Percentiles rank a stretch among this genome's conserved stretches.
Evolutionary conservation across 176 grass and related monocot species (phyloP).

Genomic region (Otatea glauca): DNA sequence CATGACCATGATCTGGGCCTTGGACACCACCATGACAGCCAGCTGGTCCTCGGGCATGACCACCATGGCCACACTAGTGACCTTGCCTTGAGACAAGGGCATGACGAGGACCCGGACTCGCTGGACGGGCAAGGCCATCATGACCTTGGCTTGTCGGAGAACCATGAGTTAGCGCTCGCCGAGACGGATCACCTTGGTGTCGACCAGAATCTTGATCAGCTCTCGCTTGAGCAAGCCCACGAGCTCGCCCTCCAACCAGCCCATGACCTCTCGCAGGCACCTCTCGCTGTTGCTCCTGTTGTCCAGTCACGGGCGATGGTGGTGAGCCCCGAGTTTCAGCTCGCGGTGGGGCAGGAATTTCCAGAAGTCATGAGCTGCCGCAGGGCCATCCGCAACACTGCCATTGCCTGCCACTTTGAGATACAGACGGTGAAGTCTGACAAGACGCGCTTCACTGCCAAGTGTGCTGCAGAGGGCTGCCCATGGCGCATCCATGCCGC

Average conservation of each 20-base stretch:
- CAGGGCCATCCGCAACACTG: constrained; percentile 84
- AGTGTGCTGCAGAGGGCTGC: constrained; percentile 77
- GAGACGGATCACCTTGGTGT: constrained; percentile 71
- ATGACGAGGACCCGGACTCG: constrained; percentile 53
- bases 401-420: constrained; percentile 95
- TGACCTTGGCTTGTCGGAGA: constrained; percentile 66
- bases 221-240: constrained; percentile 77
- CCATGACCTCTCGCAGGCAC: constrained; percentile 63
- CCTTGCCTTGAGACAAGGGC: constrained; percentile 69
- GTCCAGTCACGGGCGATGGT: constrained; percentile 70
- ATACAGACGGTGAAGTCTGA: constrained; percentile 97
- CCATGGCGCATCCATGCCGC: constrained; percentile 95
- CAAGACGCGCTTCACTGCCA: constrained; percentile 86
- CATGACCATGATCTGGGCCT: constrained; percentile 61
- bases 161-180: constrained; percentile 69
- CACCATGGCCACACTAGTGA: constrained; percentile 63
- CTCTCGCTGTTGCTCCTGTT: constrained; percentile 63
- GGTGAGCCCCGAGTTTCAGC: constrained; percentile 70
- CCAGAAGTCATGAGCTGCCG: constrained; percentile 89
- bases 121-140: constrained; percentile 66
- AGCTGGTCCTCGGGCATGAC: constrained; percentile 66
- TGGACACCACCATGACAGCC: constrained; percentile 62
- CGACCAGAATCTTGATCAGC: constrained; percentile 66
- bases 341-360: constrained; percentile 82
- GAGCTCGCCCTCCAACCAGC: constrained; percentile 67